Evolutionary conservation across 2,329 filamentous ascomycete species (phyloP).

Genomic region (Penicillium sp.): DNA sequence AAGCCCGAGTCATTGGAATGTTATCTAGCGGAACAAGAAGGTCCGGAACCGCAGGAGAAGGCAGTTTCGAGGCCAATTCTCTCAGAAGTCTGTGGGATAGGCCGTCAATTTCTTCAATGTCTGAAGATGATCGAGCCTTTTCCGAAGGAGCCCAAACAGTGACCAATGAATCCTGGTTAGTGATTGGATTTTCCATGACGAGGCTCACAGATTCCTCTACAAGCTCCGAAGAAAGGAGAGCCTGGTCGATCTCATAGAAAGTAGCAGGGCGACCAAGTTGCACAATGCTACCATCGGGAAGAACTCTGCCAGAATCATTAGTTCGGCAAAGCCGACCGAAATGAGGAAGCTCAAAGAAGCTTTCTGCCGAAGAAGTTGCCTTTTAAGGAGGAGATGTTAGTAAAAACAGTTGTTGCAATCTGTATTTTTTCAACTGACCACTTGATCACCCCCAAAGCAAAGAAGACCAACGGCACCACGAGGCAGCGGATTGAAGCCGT

Average conservation of each 20-base stretch:
- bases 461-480: slow-evolving; percentile 77
- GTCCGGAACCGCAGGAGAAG: slow-evolving; percentile 78
- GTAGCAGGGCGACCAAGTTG: slow-evolving; percentile 79
- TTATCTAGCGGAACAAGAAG: slow-evolving; percentile 69
- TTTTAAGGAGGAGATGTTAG: background rate
- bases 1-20: slow-evolving; percentile 73
- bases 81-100: slow-evolving; percentile 56
- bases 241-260: slow-evolving; percentile 71
- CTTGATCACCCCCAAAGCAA: slow-evolving; percentile 83
- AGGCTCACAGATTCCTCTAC: slow-evolving; percentile 68
- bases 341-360: slow-evolving; percentile 69
- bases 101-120: slow-evolving; percentile 8
- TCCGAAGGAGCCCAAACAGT: slow-evolving; percentile 67
- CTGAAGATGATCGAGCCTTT: background rate
- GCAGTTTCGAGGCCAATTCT: slow-evolving; percentile 60
- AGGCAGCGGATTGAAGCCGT: slow-evolving; percentile 61
- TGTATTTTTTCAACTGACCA: slow-evolving; percentile 52
- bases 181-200: slow-evolving; percentile 52
- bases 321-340: slow-evolving; percentile 79
- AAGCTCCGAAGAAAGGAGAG: slow-evolving; percentile 56
- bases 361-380: slow-evolving; percentile 59
- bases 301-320: slow-evolving; percentile 78
- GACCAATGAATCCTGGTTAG: slow-evolving; percentile 59
- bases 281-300: slow-evolving; percentile 74
- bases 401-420: background rate